Conservation (phyloP, 306 rosid species). For the Trifolium dubium region DNA sequence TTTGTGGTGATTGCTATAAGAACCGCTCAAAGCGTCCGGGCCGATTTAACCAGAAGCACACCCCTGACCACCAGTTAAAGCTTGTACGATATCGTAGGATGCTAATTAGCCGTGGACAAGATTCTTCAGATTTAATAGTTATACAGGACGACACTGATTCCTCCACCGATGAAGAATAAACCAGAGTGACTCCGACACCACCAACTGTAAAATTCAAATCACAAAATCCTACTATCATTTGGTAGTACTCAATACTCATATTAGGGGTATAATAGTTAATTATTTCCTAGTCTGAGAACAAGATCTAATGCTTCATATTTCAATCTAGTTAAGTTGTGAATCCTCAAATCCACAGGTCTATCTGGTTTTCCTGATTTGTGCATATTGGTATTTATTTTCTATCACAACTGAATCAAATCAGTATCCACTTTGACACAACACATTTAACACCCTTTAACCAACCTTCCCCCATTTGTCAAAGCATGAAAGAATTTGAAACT, state of each 20-base stretch:
- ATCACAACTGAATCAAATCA: neutral
- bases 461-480: too few relatives aligned
- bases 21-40: conserved; percentile 76
- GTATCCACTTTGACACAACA: neutral
- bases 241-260: neutral
- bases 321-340: conserved; percentile 13
- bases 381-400: conserved; percentile 36
- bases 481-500: too few relatives aligned
- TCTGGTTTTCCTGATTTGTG: conserved; percentile 10
- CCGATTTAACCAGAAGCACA: conserved; percentile 93
- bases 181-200: conserved; percentile 41
- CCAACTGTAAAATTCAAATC: conserved; percentile 31
- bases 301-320: conserved; percentile 29
- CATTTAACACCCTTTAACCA: too few relatives aligned
- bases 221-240: conserved; percentile 24
- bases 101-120: conserved; percentile 16
- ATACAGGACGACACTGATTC: conserved; percentile 27
- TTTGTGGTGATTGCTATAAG: conserved; percentile 74
- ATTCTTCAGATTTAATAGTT: conserved; percentile 41
- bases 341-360: conserved; percentile 24
- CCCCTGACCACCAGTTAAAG: conserved; percentile 70
- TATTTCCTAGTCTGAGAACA: neutral
- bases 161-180: conserved; percentile 38
- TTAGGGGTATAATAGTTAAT: neutral
- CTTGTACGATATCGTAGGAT: conserved; percentile 12